A percentile compares a stretch with the other conserved stretches of the same genome.
These are phyloP conservation scores for Leccinum uliginosum DNA, from an alignment of 768 basidiomycete genomes.

Conservation along the genomic window DNA sequence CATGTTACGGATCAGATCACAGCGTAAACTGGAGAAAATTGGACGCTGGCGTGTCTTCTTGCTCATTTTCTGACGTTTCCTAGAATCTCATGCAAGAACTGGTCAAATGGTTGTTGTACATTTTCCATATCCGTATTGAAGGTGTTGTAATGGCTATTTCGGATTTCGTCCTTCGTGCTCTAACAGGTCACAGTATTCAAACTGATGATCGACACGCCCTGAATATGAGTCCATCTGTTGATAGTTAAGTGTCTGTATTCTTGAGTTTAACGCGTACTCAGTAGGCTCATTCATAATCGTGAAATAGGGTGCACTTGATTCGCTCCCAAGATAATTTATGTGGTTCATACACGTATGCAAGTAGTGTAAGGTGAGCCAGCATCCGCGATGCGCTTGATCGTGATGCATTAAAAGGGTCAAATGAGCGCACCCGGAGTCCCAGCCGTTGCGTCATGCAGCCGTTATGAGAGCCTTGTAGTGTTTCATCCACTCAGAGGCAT, in stretches of 20 bases:
- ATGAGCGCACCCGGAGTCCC: conserved; percentile 6
- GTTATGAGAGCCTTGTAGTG: conserved; percentile 38
- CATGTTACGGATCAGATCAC: no score
- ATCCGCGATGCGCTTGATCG: not conserved
- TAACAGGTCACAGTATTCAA: no score
- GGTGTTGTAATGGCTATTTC: no score
- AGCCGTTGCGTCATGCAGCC: conserved; percentile 16
- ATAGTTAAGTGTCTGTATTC: not conserved
- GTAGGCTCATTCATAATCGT: conserved; percentile 13
- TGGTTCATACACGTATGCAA: conserved; percentile 1
- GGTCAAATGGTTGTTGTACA: no score
- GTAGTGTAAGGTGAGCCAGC: not conserved
- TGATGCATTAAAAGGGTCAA: not conserved
- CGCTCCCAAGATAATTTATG: not conserved
- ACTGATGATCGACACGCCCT: conserved; percentile 26
- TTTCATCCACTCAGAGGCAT: conserved; percentile 37
- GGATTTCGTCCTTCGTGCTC: no score
- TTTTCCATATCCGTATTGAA: no score
- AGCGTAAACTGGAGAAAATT: no score
- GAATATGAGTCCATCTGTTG: conserved; percentile 35
- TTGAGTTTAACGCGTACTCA: conserved; percentile 10
- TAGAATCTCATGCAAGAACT: no score
- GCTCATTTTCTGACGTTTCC: no score
- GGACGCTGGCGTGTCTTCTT: no score
- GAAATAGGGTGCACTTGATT: not conserved